Conservation (phyloP, 176 grass and related monocot genomes). For the Oryza brachyantha region DNA sequence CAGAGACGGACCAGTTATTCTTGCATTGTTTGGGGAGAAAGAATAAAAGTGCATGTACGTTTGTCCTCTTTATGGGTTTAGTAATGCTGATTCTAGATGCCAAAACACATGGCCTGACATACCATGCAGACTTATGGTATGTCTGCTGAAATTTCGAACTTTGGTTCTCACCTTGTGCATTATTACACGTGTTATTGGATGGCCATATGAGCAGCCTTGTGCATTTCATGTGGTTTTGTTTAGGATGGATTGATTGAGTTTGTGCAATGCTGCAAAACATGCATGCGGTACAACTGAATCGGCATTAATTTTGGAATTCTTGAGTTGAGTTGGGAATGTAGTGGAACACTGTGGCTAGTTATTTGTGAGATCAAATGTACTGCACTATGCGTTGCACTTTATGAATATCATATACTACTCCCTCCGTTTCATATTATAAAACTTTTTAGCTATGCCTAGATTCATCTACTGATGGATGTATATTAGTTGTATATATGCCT, state of each 20-base stretch:
- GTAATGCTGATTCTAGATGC: background rate
- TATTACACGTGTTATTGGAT: background rate
- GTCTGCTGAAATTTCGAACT: background rate
- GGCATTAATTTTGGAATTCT: background rate
- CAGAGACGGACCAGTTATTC: background rate
- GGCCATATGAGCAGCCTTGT: background rate
- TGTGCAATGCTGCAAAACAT: background rate
- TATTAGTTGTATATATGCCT: too few species aligned
- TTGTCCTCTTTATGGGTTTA: background rate
- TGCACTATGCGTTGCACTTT: background rate
- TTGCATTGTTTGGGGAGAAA: background rate
- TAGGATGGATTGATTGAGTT: background rate
- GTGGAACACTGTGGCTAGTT: background rate
- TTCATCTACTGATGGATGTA: too few species aligned
- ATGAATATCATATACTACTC: slow-evolving; percentile 2
- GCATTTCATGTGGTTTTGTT: background rate
- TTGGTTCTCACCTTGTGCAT: background rate
- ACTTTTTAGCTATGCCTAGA: too few species aligned
- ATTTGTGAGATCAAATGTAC: background rate
- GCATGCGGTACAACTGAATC: background rate
- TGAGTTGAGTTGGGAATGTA: background rate
- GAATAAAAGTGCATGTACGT: background rate
- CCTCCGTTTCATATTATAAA: too few species aligned
- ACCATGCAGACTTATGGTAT: background rate
- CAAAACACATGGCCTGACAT: background rate